phyloP scores from a whole-genome alignment of 1,284 basidiomycete genomes.

The Naganishia albida region DNA sequence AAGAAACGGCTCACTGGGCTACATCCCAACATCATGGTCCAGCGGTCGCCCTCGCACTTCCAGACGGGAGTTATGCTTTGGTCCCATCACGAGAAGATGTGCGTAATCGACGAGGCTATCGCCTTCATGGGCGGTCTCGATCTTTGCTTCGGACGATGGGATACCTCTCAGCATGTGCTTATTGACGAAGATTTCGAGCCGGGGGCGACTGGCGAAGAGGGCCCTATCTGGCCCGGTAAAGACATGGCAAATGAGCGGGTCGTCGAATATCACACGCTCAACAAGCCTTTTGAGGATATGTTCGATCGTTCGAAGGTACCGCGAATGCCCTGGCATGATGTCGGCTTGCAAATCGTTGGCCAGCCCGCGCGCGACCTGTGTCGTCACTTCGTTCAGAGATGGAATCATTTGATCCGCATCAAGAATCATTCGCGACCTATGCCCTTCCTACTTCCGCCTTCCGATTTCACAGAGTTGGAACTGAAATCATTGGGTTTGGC shows the following conservation, averaged over 20 bases:
- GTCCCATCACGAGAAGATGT: slow-evolving; percentile 98
- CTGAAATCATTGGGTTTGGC: slow-evolving; percentile 79
- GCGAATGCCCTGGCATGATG: slow-evolving; percentile 99
- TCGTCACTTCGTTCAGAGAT: slow-evolving; percentile 92
- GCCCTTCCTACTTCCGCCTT: slow-evolving; percentile 92
- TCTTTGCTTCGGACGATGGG: slow-evolving; percentile 88
- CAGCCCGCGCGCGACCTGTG: slow-evolving; percentile 94
- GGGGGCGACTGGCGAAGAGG: slow-evolving; percentile 60
- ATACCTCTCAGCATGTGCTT: slow-evolving; percentile 90
- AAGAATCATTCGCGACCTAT: slow-evolving; percentile 91
- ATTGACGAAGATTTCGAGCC: slow-evolving; percentile 72
- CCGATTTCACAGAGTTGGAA: slow-evolving; percentile 85
- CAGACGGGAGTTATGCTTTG: slow-evolving; percentile 97
- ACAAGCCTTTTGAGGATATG: slow-evolving; percentile 92
- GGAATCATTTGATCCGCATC: slow-evolving; percentile 88
- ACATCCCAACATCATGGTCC: slow-evolving; percentile 93
- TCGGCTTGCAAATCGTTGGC: slow-evolving; percentile 91
- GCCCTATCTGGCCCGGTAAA: slow-evolving; percentile 73
- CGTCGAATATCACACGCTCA: slow-evolving; percentile 80
- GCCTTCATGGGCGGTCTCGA: slow-evolving; percentile 98
- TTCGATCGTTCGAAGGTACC: slow-evolving; percentile 86
- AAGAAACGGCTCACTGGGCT: slow-evolving; percentile 83
- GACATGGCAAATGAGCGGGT: slow-evolving; percentile 86
- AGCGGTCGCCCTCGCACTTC: slow-evolving; percentile 95
- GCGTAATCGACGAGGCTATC: slow-evolving; percentile 95